Evolutionary conservation across 768 basidiomycete species (phyloP).

Genomic region (Tricholomella constricta): DNA sequence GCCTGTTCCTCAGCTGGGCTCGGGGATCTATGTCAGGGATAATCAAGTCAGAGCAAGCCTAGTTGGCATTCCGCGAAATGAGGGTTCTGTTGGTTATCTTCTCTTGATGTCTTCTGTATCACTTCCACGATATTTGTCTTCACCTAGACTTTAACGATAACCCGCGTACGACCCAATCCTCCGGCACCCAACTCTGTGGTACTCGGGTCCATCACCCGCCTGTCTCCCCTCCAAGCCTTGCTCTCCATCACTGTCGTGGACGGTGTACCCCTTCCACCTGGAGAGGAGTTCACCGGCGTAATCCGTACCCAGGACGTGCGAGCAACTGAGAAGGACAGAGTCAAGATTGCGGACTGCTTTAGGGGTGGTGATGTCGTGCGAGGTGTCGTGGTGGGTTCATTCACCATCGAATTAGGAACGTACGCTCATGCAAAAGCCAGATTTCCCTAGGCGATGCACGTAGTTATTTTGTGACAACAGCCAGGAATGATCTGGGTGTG

Average conservation of each 20-base stretch:
- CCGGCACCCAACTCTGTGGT: conserved; percentile 76
- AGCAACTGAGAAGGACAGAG: conserved; percentile 86
- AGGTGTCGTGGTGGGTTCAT: conserved; percentile 74
- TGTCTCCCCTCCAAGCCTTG: conserved; percentile 82
- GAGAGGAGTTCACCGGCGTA: conserved; percentile 89
- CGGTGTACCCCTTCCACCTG: conserved; percentile 75
- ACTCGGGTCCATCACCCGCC: conserved; percentile 78
- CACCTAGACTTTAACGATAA: conserved; percentile 60
- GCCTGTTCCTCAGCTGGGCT: conserved; percentile 58
- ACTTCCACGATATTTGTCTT: conserved; percentile 21
- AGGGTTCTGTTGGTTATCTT: conserved; percentile 65
- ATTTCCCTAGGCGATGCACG: conserved; percentile 91
- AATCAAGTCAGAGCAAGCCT: conserved; percentile 69
- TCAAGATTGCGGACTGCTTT: conserved; percentile 90
- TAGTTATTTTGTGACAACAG: conserved; percentile 91
- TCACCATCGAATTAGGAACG: not conserved
- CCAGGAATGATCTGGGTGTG: conserved; percentile 87
- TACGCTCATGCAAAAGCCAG: conserved; percentile 38
- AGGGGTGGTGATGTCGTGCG: conserved; percentile 89
- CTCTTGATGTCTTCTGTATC: conserved; percentile 19
- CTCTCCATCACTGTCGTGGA: conserved; percentile 88
- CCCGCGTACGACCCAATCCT: conserved; percentile 69
- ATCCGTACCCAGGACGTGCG: conserved; percentile 88
- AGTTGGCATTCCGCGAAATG: conserved; percentile 59
- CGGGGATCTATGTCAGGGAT: conserved; percentile 67